phyloP scores from a whole-genome alignment of 148 eudicot genomes.

The Vaccinium myrtillus region DNA sequence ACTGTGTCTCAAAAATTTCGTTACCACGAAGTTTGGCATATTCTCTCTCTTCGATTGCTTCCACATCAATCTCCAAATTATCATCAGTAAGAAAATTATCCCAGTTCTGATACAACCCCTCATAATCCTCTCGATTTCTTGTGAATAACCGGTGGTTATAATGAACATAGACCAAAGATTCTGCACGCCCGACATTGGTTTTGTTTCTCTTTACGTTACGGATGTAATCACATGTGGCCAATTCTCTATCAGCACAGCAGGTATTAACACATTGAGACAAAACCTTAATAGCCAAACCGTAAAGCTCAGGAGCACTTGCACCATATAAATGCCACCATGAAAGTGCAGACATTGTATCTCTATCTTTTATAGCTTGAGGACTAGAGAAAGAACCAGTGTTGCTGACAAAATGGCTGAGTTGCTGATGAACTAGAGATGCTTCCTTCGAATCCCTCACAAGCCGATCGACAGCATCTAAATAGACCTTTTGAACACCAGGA shows the following conservation, averaged over 20 bases:
- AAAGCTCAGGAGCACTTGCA: conserved; percentile 8
- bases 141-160: conserved; percentile 13
- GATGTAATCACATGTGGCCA: background rate
- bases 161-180: conserved; percentile 11
- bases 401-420: conserved; percentile 5
- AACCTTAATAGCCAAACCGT: background rate
- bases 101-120: conserved; percentile 12
- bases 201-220: background rate
- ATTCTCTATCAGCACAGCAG: background rate
- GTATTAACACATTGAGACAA: conserved; percentile 6
- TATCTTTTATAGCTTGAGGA: conserved; percentile 2
- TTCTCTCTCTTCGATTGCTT: conserved; percentile 12
- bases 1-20: background rate
- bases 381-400: background rate
- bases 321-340: conserved; percentile 15
- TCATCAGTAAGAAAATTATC: conserved; percentile 1
- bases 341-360: background rate
- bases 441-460: conserved; percentile 10
- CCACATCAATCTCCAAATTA: conserved; percentile 15
- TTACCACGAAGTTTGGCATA: background rate
- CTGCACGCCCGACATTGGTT: background rate
- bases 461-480: background rate
- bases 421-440: background rate
- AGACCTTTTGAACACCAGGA: background rate
- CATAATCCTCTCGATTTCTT: conserved; percentile 9